Conservation (phyloP, 1,139 yeast genomes). For the Blastobotrys elegans region DNA sequence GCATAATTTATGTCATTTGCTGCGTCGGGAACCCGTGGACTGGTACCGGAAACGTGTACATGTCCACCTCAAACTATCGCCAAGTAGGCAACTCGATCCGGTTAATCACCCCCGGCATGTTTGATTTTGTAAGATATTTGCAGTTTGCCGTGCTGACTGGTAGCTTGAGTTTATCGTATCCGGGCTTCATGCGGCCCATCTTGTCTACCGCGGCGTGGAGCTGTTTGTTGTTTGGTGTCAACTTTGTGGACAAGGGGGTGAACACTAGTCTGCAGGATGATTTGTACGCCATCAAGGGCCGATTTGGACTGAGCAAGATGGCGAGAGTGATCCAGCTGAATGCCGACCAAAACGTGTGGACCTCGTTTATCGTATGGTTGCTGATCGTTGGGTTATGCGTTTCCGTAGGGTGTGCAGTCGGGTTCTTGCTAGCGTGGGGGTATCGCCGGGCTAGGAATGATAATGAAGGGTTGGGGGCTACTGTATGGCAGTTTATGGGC, state of each 20-base stretch:
- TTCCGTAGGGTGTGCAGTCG: slow-evolving; percentile 16
- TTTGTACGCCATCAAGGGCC: slow-evolving; percentile 23
- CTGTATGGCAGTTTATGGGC: slow-evolving; percentile 20
- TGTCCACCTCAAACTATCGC: slow-evolving; percentile 55
- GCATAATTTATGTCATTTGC: slow-evolving; percentile 41
- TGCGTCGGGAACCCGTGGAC: slow-evolving; percentile 49
- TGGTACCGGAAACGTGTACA: slow-evolving; percentile 55
- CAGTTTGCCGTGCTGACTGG: slow-evolving; percentile 56
- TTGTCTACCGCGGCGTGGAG: slow-evolving; percentile 41
- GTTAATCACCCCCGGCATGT: slow-evolving; percentile 53
- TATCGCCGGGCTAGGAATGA: slow-evolving; percentile 16
- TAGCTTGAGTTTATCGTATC: slow-evolving; percentile 53
- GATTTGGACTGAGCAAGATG: slow-evolving; percentile 29
- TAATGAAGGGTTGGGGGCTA: slow-evolving; percentile 15
- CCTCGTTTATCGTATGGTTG: slow-evolving; percentile 34
- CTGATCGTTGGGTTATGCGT: slow-evolving; percentile 19
- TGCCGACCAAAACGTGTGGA: slow-evolving; percentile 32
- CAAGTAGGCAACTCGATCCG: slow-evolving; percentile 54
- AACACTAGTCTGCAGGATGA: slow-evolving; percentile 22
- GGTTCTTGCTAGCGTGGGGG: slow-evolving; percentile 17
- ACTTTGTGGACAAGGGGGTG: slow-evolving; percentile 18
- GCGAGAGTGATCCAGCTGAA: slow-evolving; percentile 27
- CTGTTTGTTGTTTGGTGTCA: slow-evolving; percentile 29
- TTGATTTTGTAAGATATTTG: slow-evolving; percentile 46
- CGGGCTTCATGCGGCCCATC: slow-evolving; percentile 61